These are phyloP conservation scores for Salix arbutifolia DNA, from an alignment of 345 rosid genomes.

Conservation along the genomic window DNA sequence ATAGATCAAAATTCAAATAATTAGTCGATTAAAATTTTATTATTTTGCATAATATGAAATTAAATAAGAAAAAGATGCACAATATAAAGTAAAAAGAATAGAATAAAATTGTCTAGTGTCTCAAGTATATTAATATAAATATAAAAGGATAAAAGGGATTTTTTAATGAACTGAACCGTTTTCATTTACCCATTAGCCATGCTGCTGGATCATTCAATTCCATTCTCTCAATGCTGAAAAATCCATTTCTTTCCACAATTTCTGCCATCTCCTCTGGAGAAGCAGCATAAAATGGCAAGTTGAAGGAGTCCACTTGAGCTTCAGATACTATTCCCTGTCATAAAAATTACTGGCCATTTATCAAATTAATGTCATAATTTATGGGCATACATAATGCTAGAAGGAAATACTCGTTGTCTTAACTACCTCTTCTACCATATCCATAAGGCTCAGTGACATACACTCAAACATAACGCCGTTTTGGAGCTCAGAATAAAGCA, in stretches of 20 bases:
- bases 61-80: too few relatives aligned
- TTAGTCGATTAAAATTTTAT: too few relatives aligned
- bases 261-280: constrained; percentile 34
- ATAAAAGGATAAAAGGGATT: too few relatives aligned
- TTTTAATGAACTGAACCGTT: too few relatives aligned
- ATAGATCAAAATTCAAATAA: too few relatives aligned
- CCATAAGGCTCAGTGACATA: not conserved
- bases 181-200: not conserved
- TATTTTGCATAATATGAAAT: too few relatives aligned
- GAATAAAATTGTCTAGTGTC: too few relatives aligned
- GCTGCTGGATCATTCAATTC: constrained; percentile 38
- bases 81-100: too few relatives aligned
- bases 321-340: constrained; percentile 42
- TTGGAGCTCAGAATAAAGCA: constrained; percentile 1
- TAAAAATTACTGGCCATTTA: not conserved
- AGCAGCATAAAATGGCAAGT: constrained; percentile 46
- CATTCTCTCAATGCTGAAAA: constrained; percentile 37
- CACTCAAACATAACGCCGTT: not conserved
- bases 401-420: not conserved
- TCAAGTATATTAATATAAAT: too few relatives aligned
- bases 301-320: constrained; percentile 48
- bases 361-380: not conserved
- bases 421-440: constrained; percentile 3
- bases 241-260: constrained; percentile 34
- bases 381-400: not conserved